Conservation (phyloP, 2,329 filamentous ascomycete species). For the Apiospora malaysiana region DNA sequence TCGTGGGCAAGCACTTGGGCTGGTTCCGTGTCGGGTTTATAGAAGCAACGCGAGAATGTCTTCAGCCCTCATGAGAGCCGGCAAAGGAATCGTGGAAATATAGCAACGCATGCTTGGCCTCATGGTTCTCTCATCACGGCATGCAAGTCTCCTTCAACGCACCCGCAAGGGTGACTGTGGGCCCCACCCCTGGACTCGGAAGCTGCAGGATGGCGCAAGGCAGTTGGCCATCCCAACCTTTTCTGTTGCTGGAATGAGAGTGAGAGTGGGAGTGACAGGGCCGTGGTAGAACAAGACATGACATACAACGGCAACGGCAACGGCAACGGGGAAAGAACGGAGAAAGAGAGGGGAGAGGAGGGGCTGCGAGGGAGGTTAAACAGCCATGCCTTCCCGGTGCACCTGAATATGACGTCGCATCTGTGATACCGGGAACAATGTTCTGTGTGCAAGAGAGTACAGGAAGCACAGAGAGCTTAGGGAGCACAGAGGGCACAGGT, state of each 20-base stretch:
- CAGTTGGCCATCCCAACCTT: background rate
- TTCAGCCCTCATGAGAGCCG: background rate
- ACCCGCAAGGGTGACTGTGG: background rate
- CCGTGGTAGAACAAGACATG: background rate
- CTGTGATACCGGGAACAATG: slow-evolving; percentile 6
- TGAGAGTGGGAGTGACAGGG: background rate
- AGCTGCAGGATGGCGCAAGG: slow-evolving; percentile 1
- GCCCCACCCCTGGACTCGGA: background rate
- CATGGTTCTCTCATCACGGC: background rate
- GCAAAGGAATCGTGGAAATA: background rate
- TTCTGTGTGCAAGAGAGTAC: background rate
- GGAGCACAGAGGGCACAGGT: too few relatives aligned
- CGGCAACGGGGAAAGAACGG: background rate
- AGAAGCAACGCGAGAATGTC: too few relatives aligned
- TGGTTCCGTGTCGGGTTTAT: background rate
- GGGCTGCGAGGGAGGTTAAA: background rate
- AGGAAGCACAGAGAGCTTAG: too few relatives aligned
- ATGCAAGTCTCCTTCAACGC: background rate
- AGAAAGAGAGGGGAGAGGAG: too few relatives aligned
- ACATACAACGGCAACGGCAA: background rate
- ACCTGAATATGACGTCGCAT: background rate
- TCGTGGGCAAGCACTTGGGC: background rate
- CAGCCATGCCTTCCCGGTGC: background rate
- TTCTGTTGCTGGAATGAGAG: background rate
- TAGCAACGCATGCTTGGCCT: background rate